phyloP scores from a whole-genome alignment of 2,329 filamentous ascomycete species.

The Colletotrichum karsti region DNA sequence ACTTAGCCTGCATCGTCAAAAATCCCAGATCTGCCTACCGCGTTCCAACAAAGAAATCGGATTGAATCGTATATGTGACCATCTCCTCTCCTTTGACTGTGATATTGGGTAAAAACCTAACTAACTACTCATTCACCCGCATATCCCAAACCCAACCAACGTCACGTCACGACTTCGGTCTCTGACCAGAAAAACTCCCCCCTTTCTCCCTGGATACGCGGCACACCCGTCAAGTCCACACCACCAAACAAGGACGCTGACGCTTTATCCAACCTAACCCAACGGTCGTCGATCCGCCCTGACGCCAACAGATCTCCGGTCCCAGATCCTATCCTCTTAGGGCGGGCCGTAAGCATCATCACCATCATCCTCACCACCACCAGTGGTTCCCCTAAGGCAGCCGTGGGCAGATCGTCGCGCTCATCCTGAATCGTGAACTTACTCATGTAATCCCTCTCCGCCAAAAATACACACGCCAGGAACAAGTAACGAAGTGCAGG shows the following conservation, averaged over 20 bases:
- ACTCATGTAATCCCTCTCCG: background rate
- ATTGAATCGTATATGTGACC: too few species aligned
- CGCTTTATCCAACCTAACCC: too few species aligned
- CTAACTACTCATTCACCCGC: conserved; percentile 3
- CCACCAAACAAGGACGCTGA: too few species aligned
- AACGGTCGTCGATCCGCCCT: background rate
- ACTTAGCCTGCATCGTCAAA: background rate
- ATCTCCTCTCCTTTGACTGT: background rate
- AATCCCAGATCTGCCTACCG: background rate
- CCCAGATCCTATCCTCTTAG: too few species aligned
- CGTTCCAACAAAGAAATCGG: too few species aligned
- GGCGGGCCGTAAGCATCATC: too few species aligned
- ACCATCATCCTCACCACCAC: too few species aligned
- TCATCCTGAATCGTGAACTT: too few species aligned
- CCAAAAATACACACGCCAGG: background rate
- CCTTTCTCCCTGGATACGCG: background rate
- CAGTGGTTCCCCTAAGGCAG: too few species aligned
- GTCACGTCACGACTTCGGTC: background rate
- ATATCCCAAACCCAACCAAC: background rate
- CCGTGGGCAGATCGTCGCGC: too few species aligned
- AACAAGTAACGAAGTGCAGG: background rate
- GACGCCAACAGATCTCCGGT: background rate
- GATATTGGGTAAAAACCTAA: background rate
- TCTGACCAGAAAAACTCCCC: background rate
- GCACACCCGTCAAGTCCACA: too few species aligned